Conservation (phyloP, 345 rosid genomes). For the Mallotus nudiflorus region DNA sequence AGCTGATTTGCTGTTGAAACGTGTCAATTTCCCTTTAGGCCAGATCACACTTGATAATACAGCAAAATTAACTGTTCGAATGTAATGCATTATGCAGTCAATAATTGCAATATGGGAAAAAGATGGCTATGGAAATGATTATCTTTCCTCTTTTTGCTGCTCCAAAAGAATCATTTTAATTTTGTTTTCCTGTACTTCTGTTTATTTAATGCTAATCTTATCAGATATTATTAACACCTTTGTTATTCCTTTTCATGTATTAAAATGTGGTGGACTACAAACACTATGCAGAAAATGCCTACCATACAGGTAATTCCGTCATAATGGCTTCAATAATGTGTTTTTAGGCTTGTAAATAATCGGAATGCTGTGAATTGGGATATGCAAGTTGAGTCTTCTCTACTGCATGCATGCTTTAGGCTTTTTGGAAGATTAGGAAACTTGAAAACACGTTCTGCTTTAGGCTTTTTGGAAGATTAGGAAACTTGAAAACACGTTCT, state of each 20-base stretch:
- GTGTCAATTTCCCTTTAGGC: neutral
- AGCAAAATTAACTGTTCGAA: neutral
- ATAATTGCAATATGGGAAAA: too few relatives aligned
- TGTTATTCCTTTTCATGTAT: conserved; percentile 32
- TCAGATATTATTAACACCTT: conserved; percentile 15
- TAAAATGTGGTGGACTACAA: conserved; percentile 8
- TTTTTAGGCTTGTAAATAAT: neutral
- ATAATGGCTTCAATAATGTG: neutral
- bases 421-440: too few relatives aligned
- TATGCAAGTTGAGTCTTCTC: neutral
- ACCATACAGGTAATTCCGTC: conserved; percentile 65
- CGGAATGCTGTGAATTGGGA: neutral
- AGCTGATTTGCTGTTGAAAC: neutral
- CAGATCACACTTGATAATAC: neutral
- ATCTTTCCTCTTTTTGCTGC: neutral
- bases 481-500: too few relatives aligned
- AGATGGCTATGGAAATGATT: neutral
- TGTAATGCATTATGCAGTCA: neutral
- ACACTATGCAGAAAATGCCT: conserved; percentile 83
- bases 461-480: too few relatives aligned
- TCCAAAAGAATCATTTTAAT: neutral
- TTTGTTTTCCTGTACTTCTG: neutral
- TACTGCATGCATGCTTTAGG: too few relatives aligned
- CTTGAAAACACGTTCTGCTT: too few relatives aligned
- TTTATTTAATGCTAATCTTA: neutral